These are phyloP conservation scores for Globisporangium paroecandrum DNA, from an alignment of 352 stramenopile genomes.

Conservation along the genomic window DNA sequence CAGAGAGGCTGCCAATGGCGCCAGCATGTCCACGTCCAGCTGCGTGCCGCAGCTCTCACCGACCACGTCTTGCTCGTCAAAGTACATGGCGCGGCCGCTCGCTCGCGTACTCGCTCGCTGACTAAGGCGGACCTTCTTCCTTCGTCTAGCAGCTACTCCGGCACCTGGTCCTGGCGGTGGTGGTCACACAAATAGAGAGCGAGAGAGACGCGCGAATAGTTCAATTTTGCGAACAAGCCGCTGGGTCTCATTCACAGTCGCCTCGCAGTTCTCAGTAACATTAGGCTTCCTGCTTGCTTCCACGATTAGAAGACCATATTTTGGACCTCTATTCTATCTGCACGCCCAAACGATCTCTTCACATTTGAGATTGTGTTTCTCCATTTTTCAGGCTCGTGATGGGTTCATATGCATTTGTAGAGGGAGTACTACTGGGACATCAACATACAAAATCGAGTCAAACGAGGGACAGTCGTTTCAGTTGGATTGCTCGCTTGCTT, in stretches of 20 bases:
- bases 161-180: neutral
- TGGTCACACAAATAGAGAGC: constrained; percentile 6
- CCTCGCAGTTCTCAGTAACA: too few species aligned
- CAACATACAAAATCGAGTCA: too few species aligned
- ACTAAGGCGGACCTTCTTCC: neutral
- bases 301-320: constrained; percentile 8
- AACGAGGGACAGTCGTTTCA: too few species aligned
- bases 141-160: neutral
- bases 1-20: neutral
- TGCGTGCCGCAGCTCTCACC: constrained; percentile 31
- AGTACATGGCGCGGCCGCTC: constrained; percentile 20
- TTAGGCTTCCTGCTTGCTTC: neutral
- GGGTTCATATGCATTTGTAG: too few species aligned
- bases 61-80: constrained; percentile 31
- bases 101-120: neutral
- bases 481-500: too few species aligned
- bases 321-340: neutral
- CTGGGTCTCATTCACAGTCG: neutral
- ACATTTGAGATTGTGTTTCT: too few species aligned
- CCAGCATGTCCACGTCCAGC: constrained; percentile 20
- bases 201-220: neutral
- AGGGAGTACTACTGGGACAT: too few species aligned
- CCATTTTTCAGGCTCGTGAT: neutral
- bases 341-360: too few species aligned
- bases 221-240: neutral